Evolutionary conservation across 495 filamentous ascomycete genomes (phyloP).

Genomic region (Penicillium silybi): DNA sequence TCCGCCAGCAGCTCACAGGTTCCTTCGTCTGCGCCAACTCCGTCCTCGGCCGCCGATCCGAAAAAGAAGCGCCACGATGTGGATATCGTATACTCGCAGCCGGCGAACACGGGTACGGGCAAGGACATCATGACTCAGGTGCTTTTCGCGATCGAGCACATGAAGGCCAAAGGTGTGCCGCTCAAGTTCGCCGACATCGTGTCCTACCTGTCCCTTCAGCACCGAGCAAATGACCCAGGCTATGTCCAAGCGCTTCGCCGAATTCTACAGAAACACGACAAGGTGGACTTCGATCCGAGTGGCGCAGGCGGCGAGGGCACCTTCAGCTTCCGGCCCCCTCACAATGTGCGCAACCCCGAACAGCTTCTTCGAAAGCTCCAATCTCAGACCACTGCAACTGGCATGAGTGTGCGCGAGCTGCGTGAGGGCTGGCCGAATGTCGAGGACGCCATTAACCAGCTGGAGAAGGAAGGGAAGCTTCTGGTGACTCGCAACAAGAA

Average conservation of each 20-base stretch:
- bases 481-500: conserved; percentile 89
- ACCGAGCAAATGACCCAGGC: conserved; percentile 43
- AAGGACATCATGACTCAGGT: conserved; percentile 80
- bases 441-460: conserved; percentile 65
- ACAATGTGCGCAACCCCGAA: conserved; percentile 69
- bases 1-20: conserved; percentile 38
- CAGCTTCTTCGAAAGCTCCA: conserved; percentile 78
- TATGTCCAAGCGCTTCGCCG: conserved; percentile 43
- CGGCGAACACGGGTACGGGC: conserved; percentile 70
- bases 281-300: conserved; percentile 66
- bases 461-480: conserved; percentile 75
- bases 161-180: conserved; percentile 71
- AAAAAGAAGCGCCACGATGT: conserved; percentile 59
- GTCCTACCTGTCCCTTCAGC: conserved; percentile 66
- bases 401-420: conserved; percentile 78
- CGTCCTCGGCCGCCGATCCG: conserved; percentile 36
- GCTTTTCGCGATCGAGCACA: conserved; percentile 74
- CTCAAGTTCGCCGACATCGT: conserved; percentile 71
- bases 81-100: conserved; percentile 70
- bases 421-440: conserved; percentile 93
- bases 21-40: conserved; percentile 38
- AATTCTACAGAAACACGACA: conserved; percentile 53
- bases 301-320: conserved; percentile 57
- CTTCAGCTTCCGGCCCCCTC: conserved; percentile 73
- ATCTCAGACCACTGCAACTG: conserved; percentile 71